Percentiles rank a stretch among this genome's conserved stretches.
Conservation (phyloP, 192 early-diverging fungal species). For the Gigaspora rosea region DNA sequence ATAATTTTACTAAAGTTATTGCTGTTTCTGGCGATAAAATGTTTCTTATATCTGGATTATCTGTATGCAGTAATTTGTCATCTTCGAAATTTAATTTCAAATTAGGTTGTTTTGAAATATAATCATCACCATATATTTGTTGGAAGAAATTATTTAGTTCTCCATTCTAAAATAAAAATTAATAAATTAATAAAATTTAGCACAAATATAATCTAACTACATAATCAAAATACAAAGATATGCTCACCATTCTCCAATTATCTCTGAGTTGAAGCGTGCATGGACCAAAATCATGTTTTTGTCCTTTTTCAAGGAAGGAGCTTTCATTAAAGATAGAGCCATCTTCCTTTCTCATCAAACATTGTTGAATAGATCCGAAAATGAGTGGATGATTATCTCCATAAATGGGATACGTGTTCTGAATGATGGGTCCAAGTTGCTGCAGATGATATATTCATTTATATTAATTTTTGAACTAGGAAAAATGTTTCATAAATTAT, state of each 20-base stretch:
- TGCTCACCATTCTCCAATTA: constrained; percentile 54
- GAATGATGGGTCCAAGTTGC: constrained; percentile 53
- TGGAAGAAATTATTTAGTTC: constrained; percentile 53
- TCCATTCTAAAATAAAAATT: constrained; percentile 40
- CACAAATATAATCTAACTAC: not conserved
- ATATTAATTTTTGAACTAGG: not conserved
- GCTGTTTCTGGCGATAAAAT: constrained; percentile 39
- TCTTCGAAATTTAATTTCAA: constrained; percentile 5
- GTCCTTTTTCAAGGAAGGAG: constrained; percentile 36
- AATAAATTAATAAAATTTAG: constrained; percentile 2
- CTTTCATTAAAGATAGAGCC: constrained; percentile 28
- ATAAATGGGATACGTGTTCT: constrained; percentile 43
- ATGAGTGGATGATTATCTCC: constrained; percentile 38
- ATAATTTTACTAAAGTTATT: constrained; percentile 44
- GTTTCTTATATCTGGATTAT: constrained; percentile 36
- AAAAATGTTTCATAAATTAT: not conserved
- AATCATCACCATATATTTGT: constrained; percentile 49
- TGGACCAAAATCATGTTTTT: constrained; percentile 47
- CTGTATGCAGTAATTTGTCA: constrained; percentile 1
- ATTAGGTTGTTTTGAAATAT: constrained; percentile 31
- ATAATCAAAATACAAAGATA: no score
- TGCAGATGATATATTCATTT: not conserved
- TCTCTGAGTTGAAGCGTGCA: constrained; percentile 53
- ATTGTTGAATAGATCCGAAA: constrained; percentile 54
- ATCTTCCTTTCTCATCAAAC: constrained; percentile 45